Evolutionary conservation across 2,329 filamentous ascomycete species (phyloP).

Genomic region (Alternaria sp.): DNA sequence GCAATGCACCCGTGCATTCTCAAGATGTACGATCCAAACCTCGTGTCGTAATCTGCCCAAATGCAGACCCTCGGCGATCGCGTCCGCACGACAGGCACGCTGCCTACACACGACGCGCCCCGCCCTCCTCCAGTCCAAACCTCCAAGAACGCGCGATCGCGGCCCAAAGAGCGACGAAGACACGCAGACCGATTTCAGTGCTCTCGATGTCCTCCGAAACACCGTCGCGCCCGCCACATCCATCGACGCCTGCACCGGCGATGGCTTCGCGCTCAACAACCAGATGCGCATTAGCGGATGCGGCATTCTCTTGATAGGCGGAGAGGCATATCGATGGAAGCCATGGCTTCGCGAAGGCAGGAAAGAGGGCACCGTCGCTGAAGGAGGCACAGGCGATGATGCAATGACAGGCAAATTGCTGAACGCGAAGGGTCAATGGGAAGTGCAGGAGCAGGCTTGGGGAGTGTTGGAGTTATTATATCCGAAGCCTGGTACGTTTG

Average conservation of each 20-base stretch:
- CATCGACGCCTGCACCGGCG: conserved; percentile 79
- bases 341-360: conserved; percentile 69
- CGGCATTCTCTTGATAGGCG: conserved; percentile 79
- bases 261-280: conserved; percentile 88
- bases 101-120: conserved; percentile 29
- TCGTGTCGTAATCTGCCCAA: background rate
- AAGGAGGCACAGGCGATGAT: conserved; percentile 40
- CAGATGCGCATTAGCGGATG: conserved; percentile 72
- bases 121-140: conserved; percentile 28
- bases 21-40: conserved; percentile 2
- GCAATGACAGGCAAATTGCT: conserved; percentile 58
- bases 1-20: conserved; percentile 15
- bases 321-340: conserved; percentile 87
- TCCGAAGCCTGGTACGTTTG: conserved; percentile 80
- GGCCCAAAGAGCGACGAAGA: conserved; percentile 66
- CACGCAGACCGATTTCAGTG: conserved; percentile 73
- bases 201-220: conserved; percentile 79
- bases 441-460: conserved; percentile 73
- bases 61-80: conserved; percentile 1
- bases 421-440: conserved; percentile 82
- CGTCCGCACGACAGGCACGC: conserved; percentile 7
- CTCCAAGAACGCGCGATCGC: conserved; percentile 61
- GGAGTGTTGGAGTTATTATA: conserved; percentile 78
- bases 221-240: conserved; percentile 79
- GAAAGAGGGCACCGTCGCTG: conserved; percentile 35